Conservation (phyloP, 345 rosid species). For the Dovyalis caffra region DNA sequence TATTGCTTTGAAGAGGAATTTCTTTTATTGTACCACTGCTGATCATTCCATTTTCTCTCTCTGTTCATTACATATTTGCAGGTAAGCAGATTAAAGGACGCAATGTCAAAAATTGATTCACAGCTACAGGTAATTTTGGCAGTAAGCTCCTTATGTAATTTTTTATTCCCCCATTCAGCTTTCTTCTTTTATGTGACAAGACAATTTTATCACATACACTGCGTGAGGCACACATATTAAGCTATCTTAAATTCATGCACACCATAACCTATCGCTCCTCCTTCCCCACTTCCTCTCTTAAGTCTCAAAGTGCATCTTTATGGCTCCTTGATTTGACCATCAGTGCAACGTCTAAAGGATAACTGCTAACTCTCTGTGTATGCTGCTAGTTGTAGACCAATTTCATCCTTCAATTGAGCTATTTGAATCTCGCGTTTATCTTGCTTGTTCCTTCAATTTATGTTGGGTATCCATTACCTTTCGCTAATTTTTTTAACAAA, state of each 20-base stretch:
- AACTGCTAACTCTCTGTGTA: not conserved
- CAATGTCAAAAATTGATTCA: constrained; percentile 77
- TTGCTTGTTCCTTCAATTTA: no score
- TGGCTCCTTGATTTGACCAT: not conserved
- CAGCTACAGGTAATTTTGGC: constrained; percentile 65
- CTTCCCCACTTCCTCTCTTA: not conserved
- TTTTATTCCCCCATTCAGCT: not conserved
- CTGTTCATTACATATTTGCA: constrained; percentile 30
- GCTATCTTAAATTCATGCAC: no score
- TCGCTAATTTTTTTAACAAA: not conserved
- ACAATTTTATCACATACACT: not conserved
- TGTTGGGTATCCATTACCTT: not conserved
- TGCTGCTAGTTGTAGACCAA: not conserved
- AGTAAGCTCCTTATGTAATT: not conserved
- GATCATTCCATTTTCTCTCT: constrained; percentile 7
- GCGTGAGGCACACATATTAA: no score
- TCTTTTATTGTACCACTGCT: not conserved
- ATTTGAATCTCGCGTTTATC: not conserved
- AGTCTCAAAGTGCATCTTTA: not conserved
- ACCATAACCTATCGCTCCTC: not conserved
- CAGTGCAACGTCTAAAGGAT: not conserved
- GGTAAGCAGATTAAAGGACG: constrained; percentile 85
- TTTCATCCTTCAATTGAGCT: not conserved
- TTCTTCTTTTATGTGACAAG: not conserved
- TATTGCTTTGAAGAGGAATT: not conserved